Evolutionary conservation across 768 basidiomycete genomes (phyloP), one percentile per base, ranked within the genome.

Genomic region (Lactarius pseudohatsudake): DNA sequence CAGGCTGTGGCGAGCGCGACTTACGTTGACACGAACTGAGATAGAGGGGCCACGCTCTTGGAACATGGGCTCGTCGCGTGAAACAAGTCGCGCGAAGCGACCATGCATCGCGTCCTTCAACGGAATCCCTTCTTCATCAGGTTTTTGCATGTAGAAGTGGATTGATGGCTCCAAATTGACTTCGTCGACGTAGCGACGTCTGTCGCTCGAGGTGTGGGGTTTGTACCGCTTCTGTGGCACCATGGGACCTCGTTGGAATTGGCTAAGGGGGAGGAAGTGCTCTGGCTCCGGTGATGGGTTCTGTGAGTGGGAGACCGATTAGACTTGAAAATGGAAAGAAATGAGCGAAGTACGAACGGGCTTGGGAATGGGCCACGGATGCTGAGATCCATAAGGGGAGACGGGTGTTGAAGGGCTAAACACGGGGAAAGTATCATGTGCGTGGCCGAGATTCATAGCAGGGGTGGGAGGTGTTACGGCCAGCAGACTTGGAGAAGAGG

Each of bases 121-220:
- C 3, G 81, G 77, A 65, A 92, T 84, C 16, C 91, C 90, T 66
- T 79, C 83, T 69, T 85, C 85, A 1, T 76, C 74, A 7, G 87
- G 84, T 61, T 79, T 75, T 28, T 83, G 78, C 66, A 80, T 80
- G 74, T 76, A 79, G 73, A 92, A 92, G 70, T 83, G 82, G 67
- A 92, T 85, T 1, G 90, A 89, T 4, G 74, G 74, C 70, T 88
- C 85, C 56, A 92, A 79, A 1, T 81, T 73, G 47, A 88, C 85
- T 60, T 91, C 87, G 64, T 86, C 86, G 30, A 92, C 89, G 69
- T 92, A 92, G 26, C 91, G 86, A 45, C 86, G 85, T 43, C 85
- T 82, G 75, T 92, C 90, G 65, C 88, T 90, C 62, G 85, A 86
- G 3, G 91, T 91, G 72, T 90, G 86, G 1, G 91, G 91, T 69